phyloP scores from a whole-genome alignment of 306 rosid genomes.

The Neltuma alba region DNA sequence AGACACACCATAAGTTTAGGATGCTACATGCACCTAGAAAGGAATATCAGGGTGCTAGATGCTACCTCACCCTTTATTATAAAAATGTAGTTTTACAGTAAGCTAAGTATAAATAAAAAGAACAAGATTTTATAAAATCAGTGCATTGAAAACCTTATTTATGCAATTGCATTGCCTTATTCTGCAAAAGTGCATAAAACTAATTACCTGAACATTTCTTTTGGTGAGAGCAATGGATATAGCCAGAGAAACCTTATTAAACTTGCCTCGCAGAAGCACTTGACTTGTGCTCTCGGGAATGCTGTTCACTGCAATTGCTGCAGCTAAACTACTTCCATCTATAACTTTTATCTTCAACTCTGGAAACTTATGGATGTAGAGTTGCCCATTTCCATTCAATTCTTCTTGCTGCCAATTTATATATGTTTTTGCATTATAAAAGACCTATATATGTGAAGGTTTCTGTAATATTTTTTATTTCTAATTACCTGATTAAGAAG shows the following conservation, averaged over 20 bases:
- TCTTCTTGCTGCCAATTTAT: not conserved
- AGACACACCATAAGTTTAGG: too few species aligned
- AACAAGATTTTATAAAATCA: too few species aligned
- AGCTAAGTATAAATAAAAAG: not conserved
- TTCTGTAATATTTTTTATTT: not conserved
- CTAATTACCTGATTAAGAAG: slow-evolving; percentile 40
- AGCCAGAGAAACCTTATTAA: slow-evolving; percentile 52
- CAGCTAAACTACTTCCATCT: slow-evolving; percentile 61
- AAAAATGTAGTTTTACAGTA: too few species aligned
- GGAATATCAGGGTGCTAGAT: too few species aligned
- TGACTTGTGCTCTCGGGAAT: slow-evolving; percentile 61
- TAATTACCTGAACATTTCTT: slow-evolving; percentile 6
- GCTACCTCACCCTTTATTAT: too few species aligned
- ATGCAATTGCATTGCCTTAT: not conserved
- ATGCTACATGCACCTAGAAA: too few species aligned
- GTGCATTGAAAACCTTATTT: not conserved
- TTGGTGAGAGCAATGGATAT: slow-evolving; percentile 34
- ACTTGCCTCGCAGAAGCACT: slow-evolving; percentile 62
- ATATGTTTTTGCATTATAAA: not conserved
- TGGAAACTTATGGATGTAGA: slow-evolving; percentile 44
- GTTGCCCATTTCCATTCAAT: slow-evolving; percentile 49
- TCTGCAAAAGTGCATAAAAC: not conserved
- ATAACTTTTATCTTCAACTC: slow-evolving; percentile 48
- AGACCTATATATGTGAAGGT: not conserved
- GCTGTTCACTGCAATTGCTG: slow-evolving; percentile 48